Evolutionary conservation across 2,329 filamentous ascomycete species (phyloP), one percentile per base, ranked within the genome.

Genomic region (Teratosphaeria destructans): DNA sequence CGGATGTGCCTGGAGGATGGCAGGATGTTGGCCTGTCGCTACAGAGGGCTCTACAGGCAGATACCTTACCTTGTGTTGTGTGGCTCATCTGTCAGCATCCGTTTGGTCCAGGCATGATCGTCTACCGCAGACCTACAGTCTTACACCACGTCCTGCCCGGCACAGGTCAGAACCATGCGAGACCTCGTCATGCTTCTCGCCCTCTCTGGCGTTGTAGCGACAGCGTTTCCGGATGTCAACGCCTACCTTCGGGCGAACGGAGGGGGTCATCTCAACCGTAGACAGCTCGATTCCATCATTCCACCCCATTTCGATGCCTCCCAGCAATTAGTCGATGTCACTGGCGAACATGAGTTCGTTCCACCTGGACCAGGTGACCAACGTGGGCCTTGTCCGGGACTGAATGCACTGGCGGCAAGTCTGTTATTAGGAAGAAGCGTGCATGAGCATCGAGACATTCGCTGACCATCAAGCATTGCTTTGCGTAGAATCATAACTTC

Each of bases 321-420:
- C 5, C 52, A 64, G 7, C 72, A 73, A 54, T 65, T 60, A 53
- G 64, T 73, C 43, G 64, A 64, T 58, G 70, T 64, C 54, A 60
- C 61, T 32, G 71, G 70, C 19, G 53, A 58, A 2, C 58, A 73
- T 60, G 63, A 62, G 56, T 72, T 71, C 57, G 62, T 63, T 8
- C 57, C 71, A 52, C 71, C 71, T 7, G 65, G 68, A 6, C 14
- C 54, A 27, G 61, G 61, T 14, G 71, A 72, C 56, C 64, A 66
- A 47, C 63, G 71, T 53, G 71, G 71, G 32, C 65, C 65, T 34
- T 73, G 71, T 47, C 70, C 71, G 3, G 71, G 71, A 26, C 58
- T 73, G 39, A 73, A 73, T 54, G 69, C 69, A 12, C 52, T 70
- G 52, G 71, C 70, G 34, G 19, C 19, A 23, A 19, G 16, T 4